Conservation (phyloP, 2,329 filamentous ascomycete genomes). For the Aspergillus sergii region DNA sequence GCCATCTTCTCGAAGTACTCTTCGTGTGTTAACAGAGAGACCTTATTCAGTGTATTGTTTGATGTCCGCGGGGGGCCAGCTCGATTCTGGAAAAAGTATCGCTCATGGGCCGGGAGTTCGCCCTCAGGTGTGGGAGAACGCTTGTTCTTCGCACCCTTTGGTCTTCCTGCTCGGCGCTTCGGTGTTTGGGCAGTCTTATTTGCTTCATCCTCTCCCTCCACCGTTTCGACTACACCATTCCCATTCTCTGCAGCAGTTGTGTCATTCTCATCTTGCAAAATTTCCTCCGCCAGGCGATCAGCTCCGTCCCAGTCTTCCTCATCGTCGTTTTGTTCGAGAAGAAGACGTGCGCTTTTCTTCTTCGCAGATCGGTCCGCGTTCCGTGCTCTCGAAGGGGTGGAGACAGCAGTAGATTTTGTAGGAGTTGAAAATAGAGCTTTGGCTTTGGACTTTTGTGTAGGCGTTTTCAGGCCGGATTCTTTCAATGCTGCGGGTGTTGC, state of each 20-base stretch:
- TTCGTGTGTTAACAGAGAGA: slow-evolving; percentile 82
- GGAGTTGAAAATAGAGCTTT: slow-evolving; percentile 46
- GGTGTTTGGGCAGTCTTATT: slow-evolving; percentile 53
- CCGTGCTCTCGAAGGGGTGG: slow-evolving; percentile 65
- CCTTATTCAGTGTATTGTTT: slow-evolving; percentile 75
- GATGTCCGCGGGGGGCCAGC: slow-evolving; percentile 81
- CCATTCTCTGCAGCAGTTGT: slow-evolving; percentile 26
- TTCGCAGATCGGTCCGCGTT: slow-evolving; percentile 84
- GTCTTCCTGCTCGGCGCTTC: slow-evolving; percentile 58
- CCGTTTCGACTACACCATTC: slow-evolving; percentile 30
- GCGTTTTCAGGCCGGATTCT: slow-evolving; percentile 40
- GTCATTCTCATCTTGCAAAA: slow-evolving; percentile 56
- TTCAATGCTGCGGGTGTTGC: slow-evolving; percentile 33
- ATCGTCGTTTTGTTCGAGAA: slow-evolving; percentile 73
- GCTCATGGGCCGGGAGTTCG: slow-evolving; percentile 82
- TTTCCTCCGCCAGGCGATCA: slow-evolving; percentile 68
- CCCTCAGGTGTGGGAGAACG: slow-evolving; percentile 78
- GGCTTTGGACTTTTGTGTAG: slow-evolving; percentile 39
- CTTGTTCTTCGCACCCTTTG: slow-evolving; percentile 59
- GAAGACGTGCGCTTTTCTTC: slow-evolving; percentile 76
- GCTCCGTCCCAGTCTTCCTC: slow-evolving; percentile 65
- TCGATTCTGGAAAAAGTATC: slow-evolving; percentile 91
- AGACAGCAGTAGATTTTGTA: slow-evolving; percentile 31
- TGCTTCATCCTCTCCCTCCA: slow-evolving; percentile 39
- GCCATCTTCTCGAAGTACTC: slow-evolving; percentile 79